Percentiles rank a stretch among this genome's conserved stretches.
Evolutionary conservation across 495 filamentous ascomycete genomes (phyloP).

Genomic region (Neurospora sp.): DNA sequence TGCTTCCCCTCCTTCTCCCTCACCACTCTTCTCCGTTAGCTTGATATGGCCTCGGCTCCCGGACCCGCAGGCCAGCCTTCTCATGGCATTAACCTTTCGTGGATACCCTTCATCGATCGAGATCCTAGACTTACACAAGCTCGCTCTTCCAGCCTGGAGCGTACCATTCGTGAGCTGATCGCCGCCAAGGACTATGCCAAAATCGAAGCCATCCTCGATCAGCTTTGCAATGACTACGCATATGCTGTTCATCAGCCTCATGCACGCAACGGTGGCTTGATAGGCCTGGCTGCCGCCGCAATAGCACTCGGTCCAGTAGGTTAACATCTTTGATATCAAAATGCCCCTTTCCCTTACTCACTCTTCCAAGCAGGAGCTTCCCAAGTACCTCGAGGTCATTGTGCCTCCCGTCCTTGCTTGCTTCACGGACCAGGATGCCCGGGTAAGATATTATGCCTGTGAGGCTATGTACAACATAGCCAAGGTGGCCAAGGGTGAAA

Average conservation of each 20-base stretch:
- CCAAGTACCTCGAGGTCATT: constrained; percentile 81
- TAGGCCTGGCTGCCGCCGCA: constrained; percentile 90
- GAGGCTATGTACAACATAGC: constrained; percentile 99
- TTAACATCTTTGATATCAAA: constrained; percentile 8
- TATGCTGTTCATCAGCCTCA: constrained; percentile 97
- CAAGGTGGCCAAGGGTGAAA: constrained; percentile 97
- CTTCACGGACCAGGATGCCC: constrained; percentile 95
- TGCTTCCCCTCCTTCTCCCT: constrained; percentile 1
- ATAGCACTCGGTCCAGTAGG: constrained; percentile 89
- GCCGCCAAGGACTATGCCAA: constrained; percentile 63
- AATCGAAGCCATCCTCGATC: constrained; percentile 79
- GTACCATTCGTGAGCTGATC: constrained; percentile 77
- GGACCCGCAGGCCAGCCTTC: neutral
- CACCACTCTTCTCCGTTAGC: neutral
- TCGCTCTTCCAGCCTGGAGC: constrained; percentile 60
- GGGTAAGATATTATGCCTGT: constrained; percentile 97
- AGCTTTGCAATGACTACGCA: constrained; percentile 95
- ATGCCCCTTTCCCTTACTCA: constrained; percentile 4
- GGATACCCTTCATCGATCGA: neutral
- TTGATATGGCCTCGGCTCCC: constrained; percentile 5
- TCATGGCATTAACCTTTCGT: neutral
- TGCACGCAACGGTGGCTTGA: constrained; percentile 91
- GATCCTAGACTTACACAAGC: constrained; percentile 8
- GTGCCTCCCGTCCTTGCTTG: constrained; percentile 97
- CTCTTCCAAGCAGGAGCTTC: constrained; percentile 53